phyloP scores from a whole-genome alignment of 768 basidiomycete species.

The Lactarius psammicola region DNA sequence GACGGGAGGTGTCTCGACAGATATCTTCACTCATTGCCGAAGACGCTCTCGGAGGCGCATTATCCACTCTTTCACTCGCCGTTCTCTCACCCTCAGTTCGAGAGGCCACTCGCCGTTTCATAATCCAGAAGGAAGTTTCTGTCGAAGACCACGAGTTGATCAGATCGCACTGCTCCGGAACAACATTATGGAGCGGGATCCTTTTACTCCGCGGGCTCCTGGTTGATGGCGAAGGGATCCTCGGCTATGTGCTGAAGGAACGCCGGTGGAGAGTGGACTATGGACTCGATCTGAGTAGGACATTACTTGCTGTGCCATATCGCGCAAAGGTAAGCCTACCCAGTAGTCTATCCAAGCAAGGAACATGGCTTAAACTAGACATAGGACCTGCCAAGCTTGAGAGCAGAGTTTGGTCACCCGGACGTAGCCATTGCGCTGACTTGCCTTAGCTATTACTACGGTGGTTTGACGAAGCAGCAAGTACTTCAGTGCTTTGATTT shows the following conservation, averaged over 20 bases:
- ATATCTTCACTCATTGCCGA: slow-evolving; percentile 3
- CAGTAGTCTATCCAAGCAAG: neutral
- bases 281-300: slow-evolving; percentile 44
- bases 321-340: slow-evolving; percentile 38
- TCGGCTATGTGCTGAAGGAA: slow-evolving; percentile 39
- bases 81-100: slow-evolving; percentile 2
- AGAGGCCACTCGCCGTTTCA: slow-evolving; percentile 10
- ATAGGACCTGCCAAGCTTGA: slow-evolving; percentile 45
- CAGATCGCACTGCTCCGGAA: neutral
- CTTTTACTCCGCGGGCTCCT: slow-evolving; percentile 48
- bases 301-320: slow-evolving; percentile 52
- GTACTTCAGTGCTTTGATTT: slow-evolving; percentile 40
- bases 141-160: neutral
- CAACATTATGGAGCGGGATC: slow-evolving; percentile 37
- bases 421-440: slow-evolving; percentile 48
- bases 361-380: neutral
- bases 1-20: neutral
- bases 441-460: slow-evolving; percentile 50
- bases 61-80: neutral
- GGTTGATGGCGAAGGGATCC: slow-evolving; percentile 37
- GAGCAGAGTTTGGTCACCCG: slow-evolving; percentile 54
- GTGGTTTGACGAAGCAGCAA: slow-evolving; percentile 43
- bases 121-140: neutral
- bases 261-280: slow-evolving; percentile 53
- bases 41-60: neutral